Evolutionary conservation across 352 stramenopile genomes (phyloP), one percentile per base, ranked within the genome.

Genomic region (Globisporangium recalcitrans): DNA sequence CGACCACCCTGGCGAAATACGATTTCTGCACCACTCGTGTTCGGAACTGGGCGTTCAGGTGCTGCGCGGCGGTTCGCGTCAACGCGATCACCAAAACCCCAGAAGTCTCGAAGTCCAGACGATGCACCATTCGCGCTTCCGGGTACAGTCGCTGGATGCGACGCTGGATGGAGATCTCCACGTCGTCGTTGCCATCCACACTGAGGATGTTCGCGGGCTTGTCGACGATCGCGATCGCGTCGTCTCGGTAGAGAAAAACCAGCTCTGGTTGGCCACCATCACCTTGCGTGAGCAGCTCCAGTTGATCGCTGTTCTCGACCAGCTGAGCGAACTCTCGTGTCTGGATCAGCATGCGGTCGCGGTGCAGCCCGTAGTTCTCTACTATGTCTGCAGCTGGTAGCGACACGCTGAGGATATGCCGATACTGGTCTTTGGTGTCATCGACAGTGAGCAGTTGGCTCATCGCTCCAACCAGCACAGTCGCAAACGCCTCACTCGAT

Each of bases 31-130:
- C 58, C 1, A 69, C 73, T 26, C 75, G 74, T 16, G 81, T 69
- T 27, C 83, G 81, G 55, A 93, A 93, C 57, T 91, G 81, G 19
- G 67, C 63, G 53, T 85, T 90, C 10, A 91, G 71, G 56, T 74
- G 70, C 69, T 89, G 78, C 14, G 83, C 71, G 27, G 83, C 77
- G 3, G 71, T 74, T 34, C 71, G 69, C 3, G 83, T 89, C 44
- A 90, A 65, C 32, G 81, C 80, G n/a, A 90, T 65, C 34, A 89
- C 77, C 31, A 93, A 63, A 21, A 93, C 58, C 8, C 81, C 84
- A 9, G 84, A 93, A 14, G 84, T 93, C 48, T 91, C 81, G 31
- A 84, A 69, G 61, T 93, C 83, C 14, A 93, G 66, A n/a, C 83
- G 83, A 68, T 93, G 83, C 38, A 93, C 83, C 70, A 91, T 87